Evolutionary conservation across 2,329 filamentous ascomycete genomes (phyloP), one percentile per base, ranked within the genome.

Genomic region (Trichoderma afroharzianum): DNA sequence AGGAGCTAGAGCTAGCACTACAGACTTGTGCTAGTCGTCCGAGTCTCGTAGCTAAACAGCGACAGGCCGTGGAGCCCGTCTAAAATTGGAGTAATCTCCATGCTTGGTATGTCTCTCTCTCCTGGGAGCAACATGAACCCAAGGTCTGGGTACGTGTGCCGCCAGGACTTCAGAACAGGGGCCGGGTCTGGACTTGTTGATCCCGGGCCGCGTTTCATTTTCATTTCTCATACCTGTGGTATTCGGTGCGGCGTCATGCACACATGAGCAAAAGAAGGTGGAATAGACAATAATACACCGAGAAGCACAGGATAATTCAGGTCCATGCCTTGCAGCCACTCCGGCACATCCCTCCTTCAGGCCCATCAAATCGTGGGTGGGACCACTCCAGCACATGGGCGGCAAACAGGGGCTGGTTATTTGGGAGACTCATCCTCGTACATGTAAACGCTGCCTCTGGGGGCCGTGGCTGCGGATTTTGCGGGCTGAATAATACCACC

Each of bases 61-160:
- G 66, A 43, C 55, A 70, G 26, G 36, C 33, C 50, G n/a, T 63
- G 62, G 63, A 71, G 30, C 69, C 62, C 39, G 36, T 71, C 69
- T 66, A 71, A 71, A 71, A 71, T 71, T 71, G 69, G 69, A 71
- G 55, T 61, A 68, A 68, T 68, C 57, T 68, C 66, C 57, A 47
- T 32, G 55, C 24, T 61, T n/a, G 28, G 28, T 32, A 33, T 36
- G 62, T n/a, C n/a, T 39, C 30, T 36, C 30, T n/a, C 61, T 63
- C 61, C 36, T 50, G 24, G 18, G 26, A 30, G 43, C 43, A 50
- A 50, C 43, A 12, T 50, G 11, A 59, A 59, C 53, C 36, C 64
- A 43, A 55, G 66, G 33, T 18, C 55, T 30, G 64, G 64, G 64
- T 47, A 33, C 33, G 53, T 18, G 55, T 59, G 39, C 50, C 55